Conservation (phyloP, 2,329 filamentous ascomycete species). For the Fusarium kyushuense region DNA sequence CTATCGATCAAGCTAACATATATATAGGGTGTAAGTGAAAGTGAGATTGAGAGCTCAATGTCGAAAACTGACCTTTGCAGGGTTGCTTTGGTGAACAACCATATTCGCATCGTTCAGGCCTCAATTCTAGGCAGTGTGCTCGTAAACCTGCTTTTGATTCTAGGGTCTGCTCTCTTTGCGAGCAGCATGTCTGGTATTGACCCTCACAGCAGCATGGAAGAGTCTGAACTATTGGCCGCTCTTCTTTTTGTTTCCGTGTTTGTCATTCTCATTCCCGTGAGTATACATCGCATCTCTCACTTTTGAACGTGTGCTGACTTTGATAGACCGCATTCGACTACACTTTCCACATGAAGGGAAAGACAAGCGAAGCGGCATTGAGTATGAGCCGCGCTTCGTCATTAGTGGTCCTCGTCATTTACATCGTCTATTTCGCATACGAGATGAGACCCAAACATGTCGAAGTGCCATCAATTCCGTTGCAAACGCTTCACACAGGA, state of each 20-base stretch:
- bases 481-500: conserved; percentile 68
- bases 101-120: conserved; percentile 81
- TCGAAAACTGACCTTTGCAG: conserved; percentile 53
- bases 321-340: conserved; percentile 57
- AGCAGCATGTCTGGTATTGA: conserved; percentile 77
- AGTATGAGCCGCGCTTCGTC: conserved; percentile 83
- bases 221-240: conserved; percentile 53
- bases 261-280: conserved; percentile 54
- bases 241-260: conserved; percentile 56
- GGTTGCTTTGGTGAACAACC: conserved; percentile 65
- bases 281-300: background rate
- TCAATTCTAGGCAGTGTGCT: conserved; percentile 81
- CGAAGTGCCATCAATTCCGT: conserved; percentile 78
- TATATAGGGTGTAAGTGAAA: conserved; percentile 52
- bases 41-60: background rate
- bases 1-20: conserved; percentile 46
- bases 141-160: conserved; percentile 79
- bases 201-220: conserved; percentile 58
- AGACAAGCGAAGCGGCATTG: conserved; percentile 72
- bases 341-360: conserved; percentile 66
- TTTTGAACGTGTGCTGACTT: background rate
- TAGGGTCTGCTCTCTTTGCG: conserved; percentile 80
- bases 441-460: conserved; percentile 74
- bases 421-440: conserved; percentile 79
- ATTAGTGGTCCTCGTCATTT: conserved; percentile 78